Evolutionary conservation across 345 rosid genomes (phyloP).

Genomic region (Lenwebbia sp.): DNA sequence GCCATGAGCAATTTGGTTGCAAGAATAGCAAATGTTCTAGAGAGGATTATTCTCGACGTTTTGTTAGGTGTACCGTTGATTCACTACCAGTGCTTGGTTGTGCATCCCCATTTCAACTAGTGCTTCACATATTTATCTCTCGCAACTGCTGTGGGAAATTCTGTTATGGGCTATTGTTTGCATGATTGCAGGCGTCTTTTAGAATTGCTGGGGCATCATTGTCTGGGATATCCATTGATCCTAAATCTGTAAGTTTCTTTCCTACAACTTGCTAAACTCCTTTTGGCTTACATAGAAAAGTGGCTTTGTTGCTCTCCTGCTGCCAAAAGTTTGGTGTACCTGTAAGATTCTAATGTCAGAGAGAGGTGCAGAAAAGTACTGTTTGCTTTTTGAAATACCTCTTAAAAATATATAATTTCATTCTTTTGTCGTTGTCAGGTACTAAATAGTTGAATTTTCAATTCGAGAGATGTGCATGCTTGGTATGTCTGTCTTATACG

Average conservation of each 20-base stretch:
- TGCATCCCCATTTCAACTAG: background rate
- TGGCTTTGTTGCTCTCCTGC: background rate
- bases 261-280: background rate
- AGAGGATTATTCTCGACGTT: background rate
- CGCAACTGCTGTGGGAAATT: background rate
- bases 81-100: background rate
- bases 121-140: background rate
- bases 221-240: constrained; percentile 78
- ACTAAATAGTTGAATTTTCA: background rate
- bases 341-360: background rate
- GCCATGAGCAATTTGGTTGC: background rate
- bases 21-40: background rate
- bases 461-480: background rate
- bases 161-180: background rate
- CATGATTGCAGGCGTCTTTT: constrained; percentile 52
- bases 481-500: background rate
- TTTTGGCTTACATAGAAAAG: background rate
- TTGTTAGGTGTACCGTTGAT: background rate
- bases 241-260: constrained; percentile 69
- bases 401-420: background rate
- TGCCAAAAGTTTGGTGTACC: background rate
- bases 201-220: constrained; percentile 72
- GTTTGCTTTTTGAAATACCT: background rate
- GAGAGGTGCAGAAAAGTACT: background rate
- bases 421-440: background rate